phyloP scores from a whole-genome alignment of 345 rosid species.

The Eucalyptus victrix region DNA sequence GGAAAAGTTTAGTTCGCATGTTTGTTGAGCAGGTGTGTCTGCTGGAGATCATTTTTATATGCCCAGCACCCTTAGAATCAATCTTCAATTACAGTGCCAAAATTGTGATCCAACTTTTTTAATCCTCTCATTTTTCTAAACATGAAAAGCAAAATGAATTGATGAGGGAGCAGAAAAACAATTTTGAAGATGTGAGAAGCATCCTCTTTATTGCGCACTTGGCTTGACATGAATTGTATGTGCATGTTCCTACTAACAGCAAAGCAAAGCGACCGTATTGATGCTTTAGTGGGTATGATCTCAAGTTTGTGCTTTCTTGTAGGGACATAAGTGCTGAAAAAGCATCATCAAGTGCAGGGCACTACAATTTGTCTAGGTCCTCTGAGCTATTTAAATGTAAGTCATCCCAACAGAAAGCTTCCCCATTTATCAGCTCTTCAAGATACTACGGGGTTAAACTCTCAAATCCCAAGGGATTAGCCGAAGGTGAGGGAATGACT shows the following conservation, averaged over 20 bases:
- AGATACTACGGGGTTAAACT: constrained; percentile 8
- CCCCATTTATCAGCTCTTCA: constrained; percentile 21
- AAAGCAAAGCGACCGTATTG: background rate
- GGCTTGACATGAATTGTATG: background rate
- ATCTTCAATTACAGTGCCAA: background rate
- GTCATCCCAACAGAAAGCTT: constrained; percentile 6
- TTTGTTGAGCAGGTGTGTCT: background rate
- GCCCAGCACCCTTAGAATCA: background rate
- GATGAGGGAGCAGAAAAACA: background rate
- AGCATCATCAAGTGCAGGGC: background rate
- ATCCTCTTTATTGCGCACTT: background rate
- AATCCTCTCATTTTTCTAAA: background rate
- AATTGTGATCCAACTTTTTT: background rate
- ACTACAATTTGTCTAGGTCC: background rate
- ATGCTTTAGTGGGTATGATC: background rate
- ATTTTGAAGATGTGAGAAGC: background rate
- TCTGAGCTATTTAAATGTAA: constrained; percentile 5
- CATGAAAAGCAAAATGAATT: background rate
- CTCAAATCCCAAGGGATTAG: background rate
- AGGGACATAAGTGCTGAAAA: background rate
- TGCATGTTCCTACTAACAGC: background rate
- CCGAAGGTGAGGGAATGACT: background rate
- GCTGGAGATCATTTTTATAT: background rate
- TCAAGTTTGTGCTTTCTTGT: background rate
- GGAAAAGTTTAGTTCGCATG: background rate